Evolutionary conservation across 2,329 filamentous ascomycete species (phyloP).

Genomic region (Blumeriella jaapii): DNA sequence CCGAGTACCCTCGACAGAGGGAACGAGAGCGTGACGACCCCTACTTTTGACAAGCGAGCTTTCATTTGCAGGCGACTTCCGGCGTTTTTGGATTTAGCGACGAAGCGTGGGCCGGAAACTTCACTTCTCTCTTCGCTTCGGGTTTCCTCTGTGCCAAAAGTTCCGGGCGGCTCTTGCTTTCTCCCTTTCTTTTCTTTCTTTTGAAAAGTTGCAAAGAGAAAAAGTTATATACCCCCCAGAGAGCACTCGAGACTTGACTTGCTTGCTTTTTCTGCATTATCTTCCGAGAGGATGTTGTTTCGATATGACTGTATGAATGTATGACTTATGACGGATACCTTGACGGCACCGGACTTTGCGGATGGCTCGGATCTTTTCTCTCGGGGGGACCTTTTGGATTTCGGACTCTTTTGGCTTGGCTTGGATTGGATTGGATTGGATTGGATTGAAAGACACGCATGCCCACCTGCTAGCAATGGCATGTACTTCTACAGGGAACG

Average conservation of each 20-base stretch:
- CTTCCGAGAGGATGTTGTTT: conserved; percentile 16
- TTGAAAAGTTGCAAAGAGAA: conserved; percentile 15
- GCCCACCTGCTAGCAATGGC: conserved; percentile 23
- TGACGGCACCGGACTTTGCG: conserved; percentile 3
- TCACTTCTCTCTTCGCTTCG: conserved; percentile 12
- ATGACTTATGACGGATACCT: conserved; percentile 25
- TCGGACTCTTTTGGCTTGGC: no score
- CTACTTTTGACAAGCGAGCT: conserved; percentile 11
- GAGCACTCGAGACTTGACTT: conserved; percentile 15
- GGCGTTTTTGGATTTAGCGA: conserved; percentile 17
- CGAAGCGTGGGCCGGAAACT: conserved; percentile 12
- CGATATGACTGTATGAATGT: conserved; percentile 24
- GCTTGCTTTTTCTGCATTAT: conserved; percentile 6
- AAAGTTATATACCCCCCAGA: conserved; percentile 22
- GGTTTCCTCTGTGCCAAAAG: conserved; percentile 14
- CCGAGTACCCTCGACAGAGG: conserved; percentile 9
- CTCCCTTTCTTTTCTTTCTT: conserved; percentile 12
- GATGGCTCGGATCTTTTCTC: conserved; percentile 4
- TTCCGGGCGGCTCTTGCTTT: conserved; percentile 17
- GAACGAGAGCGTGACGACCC: conserved; percentile 1
- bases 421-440: no score
- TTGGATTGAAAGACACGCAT: conserved; percentile 19
- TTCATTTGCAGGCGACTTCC: conserved; percentile 15
- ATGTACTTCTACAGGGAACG: conserved; percentile 11
- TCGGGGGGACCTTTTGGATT: no score